Base-by-base conservation (phyloP, 1,284 basidiomycete species). In the Cutaneotrichosporon sp. region DNA sequence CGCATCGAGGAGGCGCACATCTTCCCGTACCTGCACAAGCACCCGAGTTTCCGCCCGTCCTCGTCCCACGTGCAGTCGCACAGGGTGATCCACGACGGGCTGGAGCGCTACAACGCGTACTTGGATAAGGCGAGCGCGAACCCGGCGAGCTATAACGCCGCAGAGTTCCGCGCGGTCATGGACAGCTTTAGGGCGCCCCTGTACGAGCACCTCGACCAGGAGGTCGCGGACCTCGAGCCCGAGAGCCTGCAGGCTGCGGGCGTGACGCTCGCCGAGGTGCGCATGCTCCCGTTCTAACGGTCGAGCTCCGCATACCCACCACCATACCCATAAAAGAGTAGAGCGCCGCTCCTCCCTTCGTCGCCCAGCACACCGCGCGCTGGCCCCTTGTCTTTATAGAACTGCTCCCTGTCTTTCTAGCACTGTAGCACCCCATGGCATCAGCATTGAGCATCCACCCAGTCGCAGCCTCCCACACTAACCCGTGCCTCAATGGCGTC, bases 181-280 rank as follows among this genome's bases (percentile, higher is more conserved):
- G 87, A 89, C 68, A 80, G 82, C 31, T 88, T 88, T 76, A 78
- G 84, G 46, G 84, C 84, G 33, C 84, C 87, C 5, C 77, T 89
- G 14, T 88, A 87, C 75, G 69, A 71, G 24, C 88, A 89, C 74
- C 80, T 89, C 4, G 87, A 88, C 70, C 82, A 89, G 72, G 87
- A 89, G 80, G 87, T 86, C 63, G 74, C 80, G n/a, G 88, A 90
- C 71, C 78, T 89, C 14, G 77, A 76, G 24, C 84, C 81, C 29
- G 84, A 86, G 60, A 87, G 87, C 65, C 80, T 89, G 80, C 83
- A 83, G 72, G 86, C 86, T 63, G 85, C 86, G 62, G 78, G 75
- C 2, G 88, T 86, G 81, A 87, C 83, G 2, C 69, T 88, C 50
- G 81, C 85, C 56, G 87, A 88, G 71, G 65, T 88, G 42, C 82